These are phyloP conservation scores for Fistulifera pelliculosa DNA, from an alignment of 108 stramenopile genomes.

Conservation along the genomic window DNA sequence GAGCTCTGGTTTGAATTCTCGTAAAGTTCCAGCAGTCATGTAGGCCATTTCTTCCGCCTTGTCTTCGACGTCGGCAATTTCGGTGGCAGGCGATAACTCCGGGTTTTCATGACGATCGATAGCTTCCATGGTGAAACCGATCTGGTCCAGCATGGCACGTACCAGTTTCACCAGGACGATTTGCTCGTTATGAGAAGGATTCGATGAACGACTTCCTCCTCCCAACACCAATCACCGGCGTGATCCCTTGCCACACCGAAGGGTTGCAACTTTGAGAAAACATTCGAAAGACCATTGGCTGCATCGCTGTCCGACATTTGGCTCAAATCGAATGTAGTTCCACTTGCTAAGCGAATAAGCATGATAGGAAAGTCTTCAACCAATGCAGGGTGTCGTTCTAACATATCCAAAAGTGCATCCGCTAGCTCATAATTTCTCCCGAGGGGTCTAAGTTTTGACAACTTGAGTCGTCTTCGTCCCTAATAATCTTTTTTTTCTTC, in stretches of 20 bases:
- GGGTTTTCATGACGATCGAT: slow-evolving; percentile 8
- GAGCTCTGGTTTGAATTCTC: slow-evolving; percentile 3
- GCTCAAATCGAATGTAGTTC: slow-evolving; percentile 33
- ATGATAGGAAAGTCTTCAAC: slow-evolving; percentile 31
- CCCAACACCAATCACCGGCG: slow-evolving; percentile 25
- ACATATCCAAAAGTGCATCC: slow-evolving; percentile 22
- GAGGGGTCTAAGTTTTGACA: background rate
- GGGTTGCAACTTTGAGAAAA: slow-evolving; percentile 16
- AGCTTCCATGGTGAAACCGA: slow-evolving; percentile 54
- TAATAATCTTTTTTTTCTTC: background rate
- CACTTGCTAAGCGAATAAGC: slow-evolving; percentile 40
- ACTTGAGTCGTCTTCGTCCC: background rate
- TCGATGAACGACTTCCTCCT: slow-evolving; percentile 9
- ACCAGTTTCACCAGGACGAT: slow-evolving; percentile 27
- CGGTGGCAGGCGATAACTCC: background rate
- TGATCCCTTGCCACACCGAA: slow-evolving; percentile 20
- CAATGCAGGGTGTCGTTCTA: slow-evolving; percentile 19
- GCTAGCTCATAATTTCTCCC: slow-evolving; percentile 11
- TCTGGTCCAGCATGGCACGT: slow-evolving; percentile 51
- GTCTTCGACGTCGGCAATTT: background rate
- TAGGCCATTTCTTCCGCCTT: background rate
- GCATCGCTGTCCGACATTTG: slow-evolving; percentile 24
- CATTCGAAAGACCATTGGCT: slow-evolving; percentile 10
- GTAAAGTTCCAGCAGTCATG: background rate
- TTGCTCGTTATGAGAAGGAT: slow-evolving; percentile 11